Evolutionary conservation across 441 rosid genomes (phyloP).

Genomic region (Metrosideros polymorpha): DNA sequence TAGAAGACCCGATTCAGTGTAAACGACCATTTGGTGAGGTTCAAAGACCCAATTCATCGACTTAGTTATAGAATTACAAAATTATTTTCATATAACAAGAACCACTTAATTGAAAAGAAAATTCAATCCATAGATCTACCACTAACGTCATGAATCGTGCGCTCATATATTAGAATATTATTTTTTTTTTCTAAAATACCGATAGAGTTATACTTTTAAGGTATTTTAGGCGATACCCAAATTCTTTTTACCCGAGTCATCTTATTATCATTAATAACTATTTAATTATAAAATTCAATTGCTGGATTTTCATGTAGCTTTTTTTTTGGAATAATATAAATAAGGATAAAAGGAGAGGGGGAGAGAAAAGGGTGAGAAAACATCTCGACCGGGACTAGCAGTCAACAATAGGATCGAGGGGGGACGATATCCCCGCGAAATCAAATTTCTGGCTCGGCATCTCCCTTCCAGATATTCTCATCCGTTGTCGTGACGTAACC

Average conservation of each 20-base stretch:
- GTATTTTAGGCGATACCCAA: neutral
- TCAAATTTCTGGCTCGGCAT: slow-evolving; percentile 7
- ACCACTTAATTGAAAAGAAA: neutral
- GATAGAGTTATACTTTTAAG: no score
- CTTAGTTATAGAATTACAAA: accelerated
- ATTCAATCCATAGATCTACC: neutral
- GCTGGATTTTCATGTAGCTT: neutral
- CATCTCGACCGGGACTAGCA: neutral
- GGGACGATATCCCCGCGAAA: neutral
- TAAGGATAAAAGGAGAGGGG: neutral
- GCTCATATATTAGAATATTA: no score
- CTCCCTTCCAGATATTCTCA: slow-evolving; percentile 13
- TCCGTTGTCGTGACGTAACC: slow-evolving; percentile 28
- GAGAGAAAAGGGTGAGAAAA: neutral
- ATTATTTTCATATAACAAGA: accelerated
- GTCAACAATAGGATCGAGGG: no score
- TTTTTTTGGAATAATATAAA: neutral
- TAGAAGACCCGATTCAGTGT: accelerated
- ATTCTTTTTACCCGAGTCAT: no score
- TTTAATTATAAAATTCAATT: accelerated
- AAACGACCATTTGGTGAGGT: accelerated
- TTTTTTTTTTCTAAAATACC: no score
- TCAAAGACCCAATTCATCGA: neutral
- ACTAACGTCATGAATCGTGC: accelerated
- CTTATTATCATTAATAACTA: neutral